A percentile compares a stretch with the other conserved stretches of the same genome.
These are phyloP conservation scores for Bruguiera parviflora DNA, from an alignment of 345 rosid species.

Conservation along the genomic window DNA sequence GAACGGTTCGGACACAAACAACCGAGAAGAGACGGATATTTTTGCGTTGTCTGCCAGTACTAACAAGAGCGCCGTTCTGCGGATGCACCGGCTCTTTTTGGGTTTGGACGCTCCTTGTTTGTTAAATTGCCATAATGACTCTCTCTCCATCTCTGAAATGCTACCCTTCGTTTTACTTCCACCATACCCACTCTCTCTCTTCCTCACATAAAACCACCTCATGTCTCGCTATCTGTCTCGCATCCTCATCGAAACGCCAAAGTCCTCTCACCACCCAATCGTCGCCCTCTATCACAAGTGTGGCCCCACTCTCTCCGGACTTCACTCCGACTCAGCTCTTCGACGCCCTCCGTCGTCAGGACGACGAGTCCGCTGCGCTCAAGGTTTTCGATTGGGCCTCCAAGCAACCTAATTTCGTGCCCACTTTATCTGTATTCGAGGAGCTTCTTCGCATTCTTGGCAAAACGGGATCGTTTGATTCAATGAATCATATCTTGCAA, in stretches of 20 bases:
- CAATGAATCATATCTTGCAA: constrained; percentile 49
- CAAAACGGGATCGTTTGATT: constrained; percentile 62
- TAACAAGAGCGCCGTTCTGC: too few relatives aligned
- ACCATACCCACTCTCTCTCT: constrained; percentile 25
- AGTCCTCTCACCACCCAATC: constrained; percentile 27
- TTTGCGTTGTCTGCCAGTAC: too few relatives aligned
- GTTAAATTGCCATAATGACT: constrained; percentile 41
- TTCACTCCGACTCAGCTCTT: constrained; percentile 70
- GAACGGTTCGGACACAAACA: too few relatives aligned
- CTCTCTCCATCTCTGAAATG: constrained; percentile 51
- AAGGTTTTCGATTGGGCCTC: constrained; percentile 64
- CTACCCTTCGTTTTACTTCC: constrained; percentile 43
- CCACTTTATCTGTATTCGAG: constrained; percentile 47
- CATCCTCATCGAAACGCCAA: constrained; percentile 29
- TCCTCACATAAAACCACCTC: constrained; percentile 30
- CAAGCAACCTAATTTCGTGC: constrained; percentile 69
- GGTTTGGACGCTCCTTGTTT: constrained; percentile 10
- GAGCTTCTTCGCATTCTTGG: constrained; percentile 68
- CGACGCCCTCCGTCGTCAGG: constrained; percentile 66
- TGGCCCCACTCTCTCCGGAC: constrained; percentile 37
- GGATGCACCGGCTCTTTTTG: background rate
- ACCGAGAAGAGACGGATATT: too few relatives aligned
- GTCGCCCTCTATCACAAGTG: constrained; percentile 17
- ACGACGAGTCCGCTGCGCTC: constrained; percentile 64
- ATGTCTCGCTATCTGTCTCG: constrained; percentile 32